phyloP scores from a whole-genome alignment of 2,329 filamentous ascomycete genomes.

The Colletotrichum orbiculare region DNA sequence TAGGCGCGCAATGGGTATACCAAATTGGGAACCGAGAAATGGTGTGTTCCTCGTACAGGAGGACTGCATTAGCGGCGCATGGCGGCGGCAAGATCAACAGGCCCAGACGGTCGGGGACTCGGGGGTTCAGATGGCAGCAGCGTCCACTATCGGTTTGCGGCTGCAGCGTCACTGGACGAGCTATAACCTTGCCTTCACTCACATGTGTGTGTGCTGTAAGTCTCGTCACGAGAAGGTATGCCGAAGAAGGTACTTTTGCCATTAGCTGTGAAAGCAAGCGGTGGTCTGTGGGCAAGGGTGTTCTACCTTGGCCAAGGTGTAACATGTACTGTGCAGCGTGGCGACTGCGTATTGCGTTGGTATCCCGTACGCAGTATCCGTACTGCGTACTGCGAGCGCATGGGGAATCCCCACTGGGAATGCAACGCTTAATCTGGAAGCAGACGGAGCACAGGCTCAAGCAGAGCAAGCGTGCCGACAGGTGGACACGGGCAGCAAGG shows the following conservation, averaged over 20 bases:
- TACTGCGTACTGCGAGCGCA: not conserved
- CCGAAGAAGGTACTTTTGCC: too few species aligned
- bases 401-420: conserved; percentile 7
- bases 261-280: conserved; percentile 15
- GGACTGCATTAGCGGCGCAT: conserved; percentile 10
- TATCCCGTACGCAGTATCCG: too few species aligned
- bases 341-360: too few species aligned
- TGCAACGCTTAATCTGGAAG: conserved; percentile 32
- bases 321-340: too few species aligned
- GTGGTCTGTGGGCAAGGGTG: conserved; percentile 18
- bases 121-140: not conserved
- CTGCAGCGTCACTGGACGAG: conserved; percentile 6
- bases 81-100: conserved; percentile 17
- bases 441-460: conserved; percentile 23
- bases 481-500: not conserved
- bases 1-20: not conserved
- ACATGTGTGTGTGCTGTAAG: too few species aligned
- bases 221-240: too few species aligned
- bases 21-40: not conserved
- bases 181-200: too few species aligned
- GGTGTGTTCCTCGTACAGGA: not conserved
- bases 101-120: conserved; percentile 10
- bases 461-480: conserved; percentile 26
- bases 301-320: too few species aligned
- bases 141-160: conserved; percentile 26